Conservation (phyloP, 169 alveolate species). For the Prorocentrum cordatum region DNA sequence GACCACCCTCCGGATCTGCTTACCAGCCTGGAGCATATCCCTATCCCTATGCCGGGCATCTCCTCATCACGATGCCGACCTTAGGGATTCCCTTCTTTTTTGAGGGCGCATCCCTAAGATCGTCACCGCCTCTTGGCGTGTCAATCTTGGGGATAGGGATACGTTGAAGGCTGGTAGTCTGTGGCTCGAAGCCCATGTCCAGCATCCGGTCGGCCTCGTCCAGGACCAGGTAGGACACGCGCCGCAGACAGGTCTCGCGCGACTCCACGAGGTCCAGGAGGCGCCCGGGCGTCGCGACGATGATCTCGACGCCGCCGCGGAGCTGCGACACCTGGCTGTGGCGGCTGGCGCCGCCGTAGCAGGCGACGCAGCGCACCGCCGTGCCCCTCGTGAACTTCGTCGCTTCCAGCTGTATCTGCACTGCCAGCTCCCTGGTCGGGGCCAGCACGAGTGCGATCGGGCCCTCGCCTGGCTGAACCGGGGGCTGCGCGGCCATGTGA, state of each 20-base stretch:
- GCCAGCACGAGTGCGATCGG: conserved; percentile 92
- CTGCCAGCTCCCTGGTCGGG: conserved; percentile 96
- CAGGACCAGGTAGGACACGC: conserved; percentile 87
- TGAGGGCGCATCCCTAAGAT: not conserved
- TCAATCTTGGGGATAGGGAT: not conserved
- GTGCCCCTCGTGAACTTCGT: conserved; percentile 83
- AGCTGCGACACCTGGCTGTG: conserved; percentile 76
- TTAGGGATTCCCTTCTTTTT: not conserved
- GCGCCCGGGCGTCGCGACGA: conserved; percentile 94
- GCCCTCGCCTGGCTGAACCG: too few relatives aligned
- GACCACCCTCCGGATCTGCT: conserved; percentile 81
- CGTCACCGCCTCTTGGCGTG: not conserved
- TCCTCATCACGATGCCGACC: not conserved
- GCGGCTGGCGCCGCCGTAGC: conserved; percentile 92
- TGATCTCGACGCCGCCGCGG: conserved; percentile 86
- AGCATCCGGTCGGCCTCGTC: conserved; percentile 98
- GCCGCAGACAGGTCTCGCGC: conserved; percentile 80
- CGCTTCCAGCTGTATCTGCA: conserved; percentile 89
- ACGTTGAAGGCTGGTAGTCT: conserved; percentile 54
- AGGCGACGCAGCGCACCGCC: conserved; percentile 78
- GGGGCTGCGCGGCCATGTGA: too few relatives aligned
- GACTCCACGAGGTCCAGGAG: conserved; percentile 88
- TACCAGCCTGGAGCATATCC: not conserved
- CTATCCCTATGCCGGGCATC: not conserved
- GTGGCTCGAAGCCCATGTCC: conserved; percentile 95